Evolutionary conservation across 192 early-diverging fungal genomes (phyloP).

Genomic region (Coemansia furcata): DNA sequence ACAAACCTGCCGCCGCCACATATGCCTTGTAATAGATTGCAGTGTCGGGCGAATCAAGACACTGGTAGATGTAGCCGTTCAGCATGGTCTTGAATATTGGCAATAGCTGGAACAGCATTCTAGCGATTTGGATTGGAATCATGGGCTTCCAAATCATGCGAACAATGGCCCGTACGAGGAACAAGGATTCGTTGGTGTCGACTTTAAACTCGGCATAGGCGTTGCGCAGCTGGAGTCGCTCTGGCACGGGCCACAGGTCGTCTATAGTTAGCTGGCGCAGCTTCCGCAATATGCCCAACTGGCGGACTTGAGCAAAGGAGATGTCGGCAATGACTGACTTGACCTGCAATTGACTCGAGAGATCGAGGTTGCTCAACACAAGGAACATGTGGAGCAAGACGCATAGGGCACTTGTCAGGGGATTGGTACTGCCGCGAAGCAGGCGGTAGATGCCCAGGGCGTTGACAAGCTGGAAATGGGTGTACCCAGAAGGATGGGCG

Average conservation of each 20-base stretch:
- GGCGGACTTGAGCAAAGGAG: slow-evolving; percentile 8
- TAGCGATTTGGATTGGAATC: slow-evolving; percentile 17
- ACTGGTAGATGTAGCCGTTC: slow-evolving; percentile 13
- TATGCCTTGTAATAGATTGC: slow-evolving; percentile 9
- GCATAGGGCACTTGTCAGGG: neutral
- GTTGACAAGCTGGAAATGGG: slow-evolving; percentile 12
- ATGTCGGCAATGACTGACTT: neutral
- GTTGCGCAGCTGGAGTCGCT: slow-evolving; percentile 8
- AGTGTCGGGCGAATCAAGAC: slow-evolving; percentile 10
- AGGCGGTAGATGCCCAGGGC: slow-evolving; percentile 15
- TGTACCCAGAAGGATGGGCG: neutral
- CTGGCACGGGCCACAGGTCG: slow-evolving; percentile 24
- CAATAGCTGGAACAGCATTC: neutral
- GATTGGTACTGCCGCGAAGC: neutral
- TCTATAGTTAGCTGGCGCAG: slow-evolving; percentile 17
- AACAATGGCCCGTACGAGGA: slow-evolving; percentile 28
- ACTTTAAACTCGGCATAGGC: slow-evolving; percentile 20
- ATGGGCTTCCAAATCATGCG: slow-evolving; percentile 41
- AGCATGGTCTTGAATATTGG: neutral
- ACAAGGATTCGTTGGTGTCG: slow-evolving; percentile 23
- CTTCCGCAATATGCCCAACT: slow-evolving; percentile 11
- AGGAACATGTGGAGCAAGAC: slow-evolving; percentile 2
- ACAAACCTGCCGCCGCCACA: neutral
- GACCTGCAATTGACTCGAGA: slow-evolving; percentile 4
- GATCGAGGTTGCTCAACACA: slow-evolving; percentile 10